phyloP scores from a whole-genome alignment of 331 rosid genomes.

The Stylosanthes scabra region DNA sequence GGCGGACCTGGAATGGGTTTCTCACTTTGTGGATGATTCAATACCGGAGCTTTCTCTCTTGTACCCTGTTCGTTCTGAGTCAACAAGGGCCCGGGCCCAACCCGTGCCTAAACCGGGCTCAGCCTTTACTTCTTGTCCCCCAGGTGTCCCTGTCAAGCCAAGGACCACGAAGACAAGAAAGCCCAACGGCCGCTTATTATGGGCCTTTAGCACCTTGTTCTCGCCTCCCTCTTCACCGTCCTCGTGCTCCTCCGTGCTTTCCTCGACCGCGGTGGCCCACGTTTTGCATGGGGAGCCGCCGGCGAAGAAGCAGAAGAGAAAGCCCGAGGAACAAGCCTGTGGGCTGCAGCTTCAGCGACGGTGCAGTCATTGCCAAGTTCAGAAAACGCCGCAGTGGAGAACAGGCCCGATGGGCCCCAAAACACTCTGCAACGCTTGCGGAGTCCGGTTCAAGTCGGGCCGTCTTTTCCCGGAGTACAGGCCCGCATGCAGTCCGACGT shows the following conservation, averaged over 20 bases:
- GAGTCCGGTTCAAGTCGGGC: slow-evolving; percentile 90
- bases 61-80: slow-evolving; percentile 38
- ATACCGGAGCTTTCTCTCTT: slow-evolving; percentile 52
- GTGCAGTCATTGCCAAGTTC: slow-evolving; percentile 87
- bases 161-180: slow-evolving; percentile 56
- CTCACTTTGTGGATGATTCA: slow-evolving; percentile 86
- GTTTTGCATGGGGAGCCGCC: slow-evolving; percentile 38
- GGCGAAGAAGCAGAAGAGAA: slow-evolving; percentile 66
- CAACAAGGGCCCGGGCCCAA: slow-evolving; percentile 43
- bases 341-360: slow-evolving; percentile 64
- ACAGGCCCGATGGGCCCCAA: slow-evolving; percentile 90
- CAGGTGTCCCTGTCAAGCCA: slow-evolving; percentile 51
- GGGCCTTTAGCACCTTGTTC: slow-evolving; percentile 37
- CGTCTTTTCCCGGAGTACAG: slow-evolving; percentile 94
- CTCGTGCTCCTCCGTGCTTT: slow-evolving; percentile 42
- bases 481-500: slow-evolving; percentile 95
- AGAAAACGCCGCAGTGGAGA: slow-evolving; percentile 96
- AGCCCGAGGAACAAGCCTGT: slow-evolving; percentile 45
- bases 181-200: slow-evolving; percentile 37
- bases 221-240: slow-evolving; percentile 44
- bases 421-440: slow-evolving; percentile 92
- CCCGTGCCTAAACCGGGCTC: slow-evolving; percentile 44
- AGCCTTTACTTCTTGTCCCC: slow-evolving; percentile 27
- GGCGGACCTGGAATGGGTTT: slow-evolving; percentile 92
- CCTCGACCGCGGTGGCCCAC: slow-evolving; percentile 40